These are phyloP conservation scores for Vitis amurensis DNA, from an alignment of 164 flowering plant species.

Conservation along the genomic window DNA sequence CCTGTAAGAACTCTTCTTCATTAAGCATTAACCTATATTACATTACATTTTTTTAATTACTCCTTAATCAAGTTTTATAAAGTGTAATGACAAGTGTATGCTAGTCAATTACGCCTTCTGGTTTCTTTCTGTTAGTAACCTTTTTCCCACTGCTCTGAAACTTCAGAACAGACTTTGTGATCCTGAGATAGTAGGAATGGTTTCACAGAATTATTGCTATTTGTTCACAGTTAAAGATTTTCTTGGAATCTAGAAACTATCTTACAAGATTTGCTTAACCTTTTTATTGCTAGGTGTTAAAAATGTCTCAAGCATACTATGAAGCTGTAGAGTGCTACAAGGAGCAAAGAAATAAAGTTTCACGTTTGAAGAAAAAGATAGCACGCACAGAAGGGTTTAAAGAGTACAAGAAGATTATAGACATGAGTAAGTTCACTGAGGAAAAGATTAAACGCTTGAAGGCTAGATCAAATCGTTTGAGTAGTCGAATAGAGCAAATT, in stretches of 20 bases:
- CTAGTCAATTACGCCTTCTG: no score
- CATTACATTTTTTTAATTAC: no score
- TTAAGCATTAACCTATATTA: no score
- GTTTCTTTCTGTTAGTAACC: no score
- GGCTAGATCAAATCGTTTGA: conserved; percentile 68
- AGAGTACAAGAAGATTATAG: conserved; percentile 76
- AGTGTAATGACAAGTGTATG: no score
- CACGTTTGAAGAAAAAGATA: conserved; percentile 84
- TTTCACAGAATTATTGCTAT: no score
- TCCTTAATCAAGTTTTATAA: no score
- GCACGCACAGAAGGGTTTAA: conserved; percentile 75
- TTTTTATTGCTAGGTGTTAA: conserved; percentile 19
- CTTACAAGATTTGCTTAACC: no score
- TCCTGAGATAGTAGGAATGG: no score
- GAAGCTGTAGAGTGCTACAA: conserved; percentile 65
- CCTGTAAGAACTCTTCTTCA: no score
- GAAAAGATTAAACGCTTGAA: conserved; percentile 82
- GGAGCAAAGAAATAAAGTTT: conserved; percentile 72
- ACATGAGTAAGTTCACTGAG: conserved; percentile 55
- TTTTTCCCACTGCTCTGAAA: background rate
- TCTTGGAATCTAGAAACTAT: background rate
- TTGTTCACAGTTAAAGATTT: background rate
- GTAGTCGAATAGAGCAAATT: conserved; percentile 72
- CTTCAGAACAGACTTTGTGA: no score
- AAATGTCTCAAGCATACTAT: conserved; percentile 53